Base-by-base conservation (phyloP, 352 stramenopile species). In the Phytophthora aleatoria region DNA sequence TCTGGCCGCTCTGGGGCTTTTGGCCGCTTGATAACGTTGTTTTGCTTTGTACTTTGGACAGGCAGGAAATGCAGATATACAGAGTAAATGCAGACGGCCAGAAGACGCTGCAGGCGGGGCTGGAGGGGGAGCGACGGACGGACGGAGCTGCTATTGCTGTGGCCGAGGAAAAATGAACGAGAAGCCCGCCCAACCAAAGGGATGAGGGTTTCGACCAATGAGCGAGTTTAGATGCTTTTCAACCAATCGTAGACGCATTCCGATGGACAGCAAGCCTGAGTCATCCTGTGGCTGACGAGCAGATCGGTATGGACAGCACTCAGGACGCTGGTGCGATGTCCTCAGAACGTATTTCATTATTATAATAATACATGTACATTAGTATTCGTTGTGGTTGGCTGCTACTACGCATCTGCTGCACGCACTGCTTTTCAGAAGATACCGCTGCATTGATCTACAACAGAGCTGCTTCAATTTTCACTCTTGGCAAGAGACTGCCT, bases 31-130 rank as follows among this genome's bases (percentile, higher is more conserved):
- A 41, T 41, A 41, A 9, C 35, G 35, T 41, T 41, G 10, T 41
- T 33, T 33, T 41, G 2, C 12, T 41, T 44, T 33, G 28, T 24
- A 28, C 2, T 58, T 59, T 50, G 15, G 42, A 57, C n/a, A 64
- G 30, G 30, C 28, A 57, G 44, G 7, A 48, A 52, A 61, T 61
- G 44, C 30, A 61, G 31, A 63, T 30, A 56, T 49, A 50, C 56
- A 63, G 26, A 42, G 26, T 20, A 45, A 47, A 52, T 43, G 31
- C 43, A 36, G 42, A 53, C 16, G 53, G 30, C 12, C 41, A 61
- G 30, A 28, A 61, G 42, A 43, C 36, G 44, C 42, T 48, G 50
- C 35, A 26, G 20, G 28, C 36, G 55, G 48, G 28, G 13, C 27
- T 38, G 31, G 31, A 20, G 4, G 26, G 45, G 41, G 24, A 13